phyloP scores from a whole-genome alignment of 495 filamentous ascomycete species.

The Aspergillus indologenus region DNA sequence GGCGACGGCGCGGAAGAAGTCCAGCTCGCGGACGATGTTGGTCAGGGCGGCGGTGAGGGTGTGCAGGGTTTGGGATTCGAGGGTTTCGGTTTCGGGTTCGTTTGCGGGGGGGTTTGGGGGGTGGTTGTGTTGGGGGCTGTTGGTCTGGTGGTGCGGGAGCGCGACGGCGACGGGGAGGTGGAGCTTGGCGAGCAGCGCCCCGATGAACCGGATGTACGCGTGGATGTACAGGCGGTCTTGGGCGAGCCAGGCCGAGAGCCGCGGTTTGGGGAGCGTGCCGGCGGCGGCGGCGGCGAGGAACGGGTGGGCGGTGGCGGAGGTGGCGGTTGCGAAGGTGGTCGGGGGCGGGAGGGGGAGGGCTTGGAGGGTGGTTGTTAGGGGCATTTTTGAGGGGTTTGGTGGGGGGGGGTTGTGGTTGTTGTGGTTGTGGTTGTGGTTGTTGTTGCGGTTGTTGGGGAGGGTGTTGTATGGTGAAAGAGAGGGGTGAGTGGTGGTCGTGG shows the following conservation, averaged over 20 bases:
- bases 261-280: constrained; percentile 54
- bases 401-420: background rate
- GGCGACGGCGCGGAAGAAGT: constrained; percentile 65
- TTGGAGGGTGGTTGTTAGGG: constrained; percentile 31
- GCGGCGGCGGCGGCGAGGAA: constrained; percentile 67
- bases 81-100: background rate
- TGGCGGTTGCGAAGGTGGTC: constrained; percentile 2
- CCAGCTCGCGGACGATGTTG: constrained; percentile 64
- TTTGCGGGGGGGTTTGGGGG: constrained; percentile 1
- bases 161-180: constrained; percentile 56
- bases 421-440: background rate
- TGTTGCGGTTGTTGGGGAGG: background rate
- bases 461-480: background rate
- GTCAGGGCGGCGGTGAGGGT: constrained; percentile 61
- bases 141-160: constrained; percentile 40
- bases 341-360: constrained; percentile 36
- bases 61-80: constrained; percentile 51
- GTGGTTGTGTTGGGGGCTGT: constrained; percentile 13
- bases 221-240: constrained; percentile 76
- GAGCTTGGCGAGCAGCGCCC: constrained; percentile 61
- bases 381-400: constrained; percentile 18
- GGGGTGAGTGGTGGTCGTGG: background rate
- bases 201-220: constrained; percentile 67
- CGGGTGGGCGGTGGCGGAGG: constrained; percentile 57
- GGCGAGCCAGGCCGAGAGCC: constrained; percentile 66